Base-by-base conservation (phyloP, 441 rosid species). In the Gossypium davidsonii region DNA sequence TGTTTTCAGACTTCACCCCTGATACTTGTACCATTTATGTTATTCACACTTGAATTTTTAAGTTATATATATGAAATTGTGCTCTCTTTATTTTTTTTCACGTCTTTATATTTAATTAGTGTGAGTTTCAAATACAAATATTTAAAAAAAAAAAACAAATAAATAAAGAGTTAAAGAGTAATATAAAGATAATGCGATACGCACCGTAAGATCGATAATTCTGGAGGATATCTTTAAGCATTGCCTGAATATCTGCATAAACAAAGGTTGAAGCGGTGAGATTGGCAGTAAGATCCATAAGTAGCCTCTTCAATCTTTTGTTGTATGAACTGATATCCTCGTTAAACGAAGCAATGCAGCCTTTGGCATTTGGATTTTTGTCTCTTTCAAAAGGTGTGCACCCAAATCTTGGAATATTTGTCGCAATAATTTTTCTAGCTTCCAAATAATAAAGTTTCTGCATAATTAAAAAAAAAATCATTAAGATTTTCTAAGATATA, bases 371-470 rank as follows among this genome's bases (percentile, higher is more conserved):
- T 10, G 28, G 48, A 23, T 25, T 1, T 1, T 3, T 5, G 11
- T 75, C 79, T 52, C 79, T 72, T 61, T n/a, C 26, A 21, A 0
- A 75, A 15, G 84, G 84, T 17, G 60, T 73, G 34, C 75, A 78
- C 26, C 81, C 81, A 14, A 69, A 9, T 37, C 62, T 73, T 6
- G 71, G 75, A 3, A 64, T 56, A 65, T 78, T 75, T 4, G 70
- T 66, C 58, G 75, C 79, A 1, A 78, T 46, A n/a, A 81, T 28
- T 56, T 61, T 76, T 69, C 84, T 78, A 1, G 78, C 84, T 7
- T 64, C 78, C 51, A 81, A 44, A 7, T 57, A 15, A 44, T 57
- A 73, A 10, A 81, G 69, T 70, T 71, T 78, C 84, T 81, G 79
- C 74, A 65, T 18, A 39, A 23, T 12, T 2, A 1, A 1, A 4